These are phyloP conservation scores for Neospora caninum DNA, from an alignment of 169 alveolate species.

Conservation along the genomic window DNA sequence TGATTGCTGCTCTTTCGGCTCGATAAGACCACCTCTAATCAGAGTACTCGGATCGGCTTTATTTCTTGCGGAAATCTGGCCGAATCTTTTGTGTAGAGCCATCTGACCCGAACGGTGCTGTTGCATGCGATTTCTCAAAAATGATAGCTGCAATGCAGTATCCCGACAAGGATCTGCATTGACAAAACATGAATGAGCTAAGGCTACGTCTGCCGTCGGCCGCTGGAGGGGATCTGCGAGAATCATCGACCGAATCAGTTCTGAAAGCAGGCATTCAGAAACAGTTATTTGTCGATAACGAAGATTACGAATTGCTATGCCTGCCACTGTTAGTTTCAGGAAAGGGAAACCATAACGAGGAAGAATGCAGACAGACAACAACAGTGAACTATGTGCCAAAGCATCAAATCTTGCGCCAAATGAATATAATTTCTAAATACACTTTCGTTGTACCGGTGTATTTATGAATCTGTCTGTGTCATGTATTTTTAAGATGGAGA, in stretches of 20 bases:
- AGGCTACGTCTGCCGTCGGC: constrained; percentile 81
- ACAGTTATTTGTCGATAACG: no score
- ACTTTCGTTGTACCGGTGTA: no score
- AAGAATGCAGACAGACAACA: no score
- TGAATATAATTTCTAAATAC: no score
- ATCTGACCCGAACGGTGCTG: background rate
- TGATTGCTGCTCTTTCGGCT: background rate
- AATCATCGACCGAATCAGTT: constrained; percentile 74
- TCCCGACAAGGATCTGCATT: constrained; percentile 29
- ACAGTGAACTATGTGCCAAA: no score
- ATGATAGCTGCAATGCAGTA: background rate
- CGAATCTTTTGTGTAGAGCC: background rate
- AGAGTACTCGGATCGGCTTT: background rate
- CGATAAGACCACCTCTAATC: background rate
- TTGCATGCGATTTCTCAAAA: background rate
- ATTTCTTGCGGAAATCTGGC: background rate
- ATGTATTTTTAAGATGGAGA: no score
- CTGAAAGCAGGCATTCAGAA: background rate
- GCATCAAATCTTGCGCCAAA: no score
- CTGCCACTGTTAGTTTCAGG: no score
- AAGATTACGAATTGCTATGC: no score
- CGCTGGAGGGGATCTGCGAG: constrained; percentile 80
- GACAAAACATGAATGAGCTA: constrained; percentile 79
- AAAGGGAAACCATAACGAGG: no score
- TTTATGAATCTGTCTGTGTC: no score